Evolutionary conservation across 2,329 filamentous ascomycete genomes (phyloP).

Genomic region (Diaporthe citri): DNA sequence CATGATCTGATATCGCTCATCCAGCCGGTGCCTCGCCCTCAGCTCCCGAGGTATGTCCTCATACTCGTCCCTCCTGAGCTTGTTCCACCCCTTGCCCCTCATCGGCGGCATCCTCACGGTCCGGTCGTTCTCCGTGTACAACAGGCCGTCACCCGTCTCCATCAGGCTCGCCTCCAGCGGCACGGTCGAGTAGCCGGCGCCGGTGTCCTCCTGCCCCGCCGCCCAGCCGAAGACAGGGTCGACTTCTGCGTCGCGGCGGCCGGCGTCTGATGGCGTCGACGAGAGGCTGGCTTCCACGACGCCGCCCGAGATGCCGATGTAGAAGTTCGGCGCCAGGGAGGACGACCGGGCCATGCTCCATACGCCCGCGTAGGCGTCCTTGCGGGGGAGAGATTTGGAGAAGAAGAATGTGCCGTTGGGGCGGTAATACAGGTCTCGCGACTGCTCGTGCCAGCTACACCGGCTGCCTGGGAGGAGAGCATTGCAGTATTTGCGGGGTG

Average conservation of each 20-base stretch:
- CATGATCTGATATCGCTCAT: slow-evolving; percentile 42
- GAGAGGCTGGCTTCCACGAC: slow-evolving; percentile 58
- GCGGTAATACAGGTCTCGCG: slow-evolving; percentile 57
- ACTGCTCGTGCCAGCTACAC: slow-evolving; percentile 64
- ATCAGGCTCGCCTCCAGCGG: slow-evolving; percentile 42
- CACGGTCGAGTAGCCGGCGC: slow-evolving; percentile 42
- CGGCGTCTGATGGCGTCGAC: slow-evolving; percentile 34
- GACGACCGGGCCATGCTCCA: slow-evolving; percentile 63
- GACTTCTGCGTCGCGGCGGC: neutral
- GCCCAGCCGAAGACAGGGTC: slow-evolving; percentile 40
- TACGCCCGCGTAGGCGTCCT: slow-evolving; percentile 47
- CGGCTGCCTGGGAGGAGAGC: slow-evolving; percentile 44
- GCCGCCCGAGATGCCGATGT: slow-evolving; percentile 62
- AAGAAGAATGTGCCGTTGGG: slow-evolving; percentile 64
- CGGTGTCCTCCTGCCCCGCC: slow-evolving; percentile 4
- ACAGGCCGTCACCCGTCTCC: slow-evolving; percentile 48
- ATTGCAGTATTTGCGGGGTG: slow-evolving; percentile 50
- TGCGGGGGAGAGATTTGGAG: slow-evolving; percentile 47
- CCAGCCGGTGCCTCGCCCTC: slow-evolving; percentile 44
- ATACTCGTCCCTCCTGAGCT: neutral
- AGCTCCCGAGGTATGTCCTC: slow-evolving; percentile 20
- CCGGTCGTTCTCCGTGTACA: slow-evolving; percentile 38
- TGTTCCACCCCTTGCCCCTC: slow-evolving; percentile 38
- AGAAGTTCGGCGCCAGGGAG: slow-evolving; percentile 61
- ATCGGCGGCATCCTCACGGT: slow-evolving; percentile 42